Conservation (phyloP, 345 rosid genomes). For the Corchorus olitorius region DNA sequence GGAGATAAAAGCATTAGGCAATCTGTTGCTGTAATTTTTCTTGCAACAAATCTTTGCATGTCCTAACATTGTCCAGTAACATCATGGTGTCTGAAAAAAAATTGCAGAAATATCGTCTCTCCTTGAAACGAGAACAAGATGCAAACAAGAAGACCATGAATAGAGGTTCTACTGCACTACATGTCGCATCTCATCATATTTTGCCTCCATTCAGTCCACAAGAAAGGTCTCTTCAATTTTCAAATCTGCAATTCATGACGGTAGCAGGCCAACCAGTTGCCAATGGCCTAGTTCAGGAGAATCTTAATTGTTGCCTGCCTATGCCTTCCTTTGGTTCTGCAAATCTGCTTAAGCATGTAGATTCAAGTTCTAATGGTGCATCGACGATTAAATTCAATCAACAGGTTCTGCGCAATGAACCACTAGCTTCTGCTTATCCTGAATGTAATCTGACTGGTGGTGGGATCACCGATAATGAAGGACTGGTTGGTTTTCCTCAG, state of each 20-base stretch:
- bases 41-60: background rate
- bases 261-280: constrained; percentile 16
- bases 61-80: background rate
- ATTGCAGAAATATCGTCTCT: constrained; percentile 43
- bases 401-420: constrained; percentile 5
- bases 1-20: background rate
- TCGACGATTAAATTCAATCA: background rate
- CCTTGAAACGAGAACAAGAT: constrained; percentile 34
- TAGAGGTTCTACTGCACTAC: background rate
- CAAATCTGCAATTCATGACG: background rate
- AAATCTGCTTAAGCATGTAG: background rate
- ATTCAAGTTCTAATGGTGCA: too few species aligned
- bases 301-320: constrained; percentile 14
- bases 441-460: background rate
- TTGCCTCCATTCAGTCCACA: constrained; percentile 17
- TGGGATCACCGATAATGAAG: background rate
- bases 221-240: constrained; percentile 14
- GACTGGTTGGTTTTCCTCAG: background rate
- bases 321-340: constrained; percentile 14
- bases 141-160: constrained; percentile 15
- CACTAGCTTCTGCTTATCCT: constrained; percentile 5
- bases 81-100: too few species aligned
- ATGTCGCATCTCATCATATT: background rate
- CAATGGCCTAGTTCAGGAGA: constrained; percentile 11
- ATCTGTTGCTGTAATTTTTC: background rate